Evolutionary conservation across 257 asterid species (phyloP), one percentile per base, ranked within the genome.

Genomic region (Ilex asprella): DNA sequence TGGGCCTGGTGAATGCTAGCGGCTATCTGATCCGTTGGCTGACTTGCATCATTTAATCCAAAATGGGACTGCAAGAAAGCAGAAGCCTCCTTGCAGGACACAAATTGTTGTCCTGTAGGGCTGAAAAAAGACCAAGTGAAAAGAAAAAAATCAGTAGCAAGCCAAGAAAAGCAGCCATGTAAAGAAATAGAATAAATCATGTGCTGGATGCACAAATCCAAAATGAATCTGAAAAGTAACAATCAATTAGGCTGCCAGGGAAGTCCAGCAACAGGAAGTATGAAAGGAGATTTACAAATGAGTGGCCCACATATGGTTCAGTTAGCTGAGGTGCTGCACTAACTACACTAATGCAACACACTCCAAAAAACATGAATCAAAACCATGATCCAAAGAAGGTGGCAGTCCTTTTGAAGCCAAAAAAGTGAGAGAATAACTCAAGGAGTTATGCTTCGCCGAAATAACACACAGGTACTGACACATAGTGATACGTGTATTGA

Each of bases 81-180:
- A 4, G 96, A 82, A 58, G 86, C 97, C 71, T 89, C 99, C 79
- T 75, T 84, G 88, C 97, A 93, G 58, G 99, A 87, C 62, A 82
- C 10, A 74, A 89, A 79, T 35, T 93, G 97, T 66, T 84, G 86
- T 63, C 95, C 96, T 62, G 81, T 68, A 59, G 99, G 96, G 75
- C 99, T 93, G 82, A 62, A 66, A 65, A 43, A 46, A 64, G 27
- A 65, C 61, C 61, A 65, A 0, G 39, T 56, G 12, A 12, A 12
- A 30, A 14, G n/a, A 50, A 30, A 30, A 16, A 12, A 46, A 14
- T 46, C 49, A 46, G 39, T 14, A 47, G 31, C 15, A 21, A 2
- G 10, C 47, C 35, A 16, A 43, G 2, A 15, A 50, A 50, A 50
- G 39, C 30, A 8, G 51, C 69, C 56, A 71, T 70, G 58, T 67